These are phyloP conservation scores for Porodaedalea pini DNA, from an alignment of 1,284 basidiomycete species.

Conservation along the genomic window DNA sequence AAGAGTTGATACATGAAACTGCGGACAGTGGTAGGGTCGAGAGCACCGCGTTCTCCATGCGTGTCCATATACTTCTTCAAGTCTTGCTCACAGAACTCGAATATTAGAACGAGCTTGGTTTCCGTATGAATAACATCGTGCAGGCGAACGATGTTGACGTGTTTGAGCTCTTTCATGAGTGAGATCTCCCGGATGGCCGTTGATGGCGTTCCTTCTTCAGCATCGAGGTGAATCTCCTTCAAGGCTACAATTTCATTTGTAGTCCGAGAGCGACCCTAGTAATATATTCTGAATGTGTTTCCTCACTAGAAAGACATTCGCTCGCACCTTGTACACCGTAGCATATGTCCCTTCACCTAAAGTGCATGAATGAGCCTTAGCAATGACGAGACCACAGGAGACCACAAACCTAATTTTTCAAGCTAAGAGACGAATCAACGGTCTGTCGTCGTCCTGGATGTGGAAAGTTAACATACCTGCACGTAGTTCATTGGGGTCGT, in stretches of 20 bases:
- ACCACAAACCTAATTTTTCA: slow-evolving; percentile 72
- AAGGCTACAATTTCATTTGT: slow-evolving; percentile 89
- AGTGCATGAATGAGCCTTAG: background rate
- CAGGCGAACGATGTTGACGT: slow-evolving; percentile 92
- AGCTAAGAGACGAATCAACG: slow-evolving; percentile 41
- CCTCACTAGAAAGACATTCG: background rate
- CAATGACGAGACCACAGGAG: background rate
- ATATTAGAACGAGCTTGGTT: slow-evolving; percentile 96
- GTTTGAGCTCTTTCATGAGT: slow-evolving; percentile 95
- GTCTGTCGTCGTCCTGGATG: background rate
- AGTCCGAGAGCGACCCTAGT: slow-evolving; percentile 76
- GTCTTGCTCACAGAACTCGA: slow-evolving; percentile 98
- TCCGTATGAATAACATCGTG: slow-evolving; percentile 99
- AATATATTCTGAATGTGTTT: slow-evolving; percentile 18
- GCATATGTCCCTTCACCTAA: slow-evolving; percentile 84
- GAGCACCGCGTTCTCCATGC: slow-evolving; percentile 91
- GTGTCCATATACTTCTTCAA: slow-evolving; percentile 99
- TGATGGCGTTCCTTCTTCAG: slow-evolving; percentile 92
- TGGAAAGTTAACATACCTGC: slow-evolving; percentile 42
- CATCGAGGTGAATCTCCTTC: slow-evolving; percentile 94
- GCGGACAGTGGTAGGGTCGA: slow-evolving; percentile 90
- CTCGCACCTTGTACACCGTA: slow-evolving; percentile 82
- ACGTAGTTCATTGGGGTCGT: slow-evolving; percentile 57
- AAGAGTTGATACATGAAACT: slow-evolving; percentile 97
- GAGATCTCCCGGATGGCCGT: slow-evolving; percentile 95